Conservation (phyloP, 176 grass and related monocot genomes). For the Eragrostis curvula region DNA sequence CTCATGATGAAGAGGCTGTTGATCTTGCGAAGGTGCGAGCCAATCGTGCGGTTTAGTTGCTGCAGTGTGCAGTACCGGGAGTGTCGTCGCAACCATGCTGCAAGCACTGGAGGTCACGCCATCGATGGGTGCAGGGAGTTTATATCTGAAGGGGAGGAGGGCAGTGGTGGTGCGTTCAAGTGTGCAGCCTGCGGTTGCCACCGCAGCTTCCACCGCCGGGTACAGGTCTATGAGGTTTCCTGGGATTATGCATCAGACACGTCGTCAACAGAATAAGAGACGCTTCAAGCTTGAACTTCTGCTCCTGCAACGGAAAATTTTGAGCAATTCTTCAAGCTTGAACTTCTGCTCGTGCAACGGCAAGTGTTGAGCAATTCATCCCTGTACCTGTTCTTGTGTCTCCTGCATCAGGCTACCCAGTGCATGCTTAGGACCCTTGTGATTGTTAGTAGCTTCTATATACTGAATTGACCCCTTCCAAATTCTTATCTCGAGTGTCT, state of each 20-base stretch:
- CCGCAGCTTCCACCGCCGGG: conserved; percentile 77
- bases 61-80: conserved; percentile 67
- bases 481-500: background rate
- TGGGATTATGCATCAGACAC: conserved; percentile 55
- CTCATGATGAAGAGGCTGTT: conserved; percentile 78
- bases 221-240: conserved; percentile 64
- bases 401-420: background rate
- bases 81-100: conserved; percentile 84
- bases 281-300: background rate
- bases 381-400: background rate
- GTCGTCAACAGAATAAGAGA: conserved; percentile 24
- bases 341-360: background rate
- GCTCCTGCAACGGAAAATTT: background rate
- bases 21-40: conserved; percentile 67
- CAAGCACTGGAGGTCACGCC: conserved; percentile 67
- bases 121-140: conserved; percentile 86
- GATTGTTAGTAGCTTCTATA: conserved; percentile 36
- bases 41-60: conserved; percentile 55
- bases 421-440: conserved; percentile 25
- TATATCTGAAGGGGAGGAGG: conserved; percentile 70
- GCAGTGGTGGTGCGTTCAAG: conserved; percentile 59
- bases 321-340: background rate
- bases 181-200: conserved; percentile 78
- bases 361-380: background rate
- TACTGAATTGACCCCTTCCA: conserved; percentile 17